Percentiles rank a stretch among this genome's conserved stretches.
phyloP scores from a whole-genome alignment of 2,329 filamentous ascomycete genomes.

The Gremmenia infestans region DNA sequence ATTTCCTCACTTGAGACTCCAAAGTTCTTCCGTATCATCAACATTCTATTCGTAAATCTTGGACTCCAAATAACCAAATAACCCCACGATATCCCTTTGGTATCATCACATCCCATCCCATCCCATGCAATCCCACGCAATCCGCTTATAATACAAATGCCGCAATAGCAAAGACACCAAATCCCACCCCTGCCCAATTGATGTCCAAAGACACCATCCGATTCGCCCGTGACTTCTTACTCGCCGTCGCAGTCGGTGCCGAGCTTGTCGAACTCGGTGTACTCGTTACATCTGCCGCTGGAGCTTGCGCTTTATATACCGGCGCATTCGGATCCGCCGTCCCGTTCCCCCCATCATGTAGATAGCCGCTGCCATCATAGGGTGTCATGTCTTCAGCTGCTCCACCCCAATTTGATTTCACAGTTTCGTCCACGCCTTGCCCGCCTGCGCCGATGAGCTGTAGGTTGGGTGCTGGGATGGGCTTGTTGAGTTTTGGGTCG shows the following conservation, averaged over 20 bases:
- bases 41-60: no score
- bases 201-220: neutral
- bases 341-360: slow-evolving; percentile 38
- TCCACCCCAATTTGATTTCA: slow-evolving; percentile 32
- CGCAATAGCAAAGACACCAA: slow-evolving; percentile 1
- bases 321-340: slow-evolving; percentile 31
- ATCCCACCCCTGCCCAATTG: slow-evolving; percentile 2
- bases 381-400: slow-evolving; percentile 32
- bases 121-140: neutral
- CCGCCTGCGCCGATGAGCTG: slow-evolving; percentile 41
- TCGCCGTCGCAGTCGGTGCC: neutral
- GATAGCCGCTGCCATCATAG: slow-evolving; percentile 41
- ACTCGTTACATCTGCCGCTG: slow-evolving; percentile 15
- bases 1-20: no score
- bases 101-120: neutral
- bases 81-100: neutral
- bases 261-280: slow-evolving; percentile 2
- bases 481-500: slow-evolving; percentile 28
- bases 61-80: neutral
- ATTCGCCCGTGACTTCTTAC: neutral
- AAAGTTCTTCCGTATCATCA: no score
- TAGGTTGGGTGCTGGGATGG: slow-evolving; percentile 39
- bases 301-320: slow-evolving; percentile 34
- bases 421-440: slow-evolving; percentile 32
- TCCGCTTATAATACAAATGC: slow-evolving; percentile 1